Conservation (phyloP, 129 eudicot species). For the Centrapalus pauciflorus region DNA sequence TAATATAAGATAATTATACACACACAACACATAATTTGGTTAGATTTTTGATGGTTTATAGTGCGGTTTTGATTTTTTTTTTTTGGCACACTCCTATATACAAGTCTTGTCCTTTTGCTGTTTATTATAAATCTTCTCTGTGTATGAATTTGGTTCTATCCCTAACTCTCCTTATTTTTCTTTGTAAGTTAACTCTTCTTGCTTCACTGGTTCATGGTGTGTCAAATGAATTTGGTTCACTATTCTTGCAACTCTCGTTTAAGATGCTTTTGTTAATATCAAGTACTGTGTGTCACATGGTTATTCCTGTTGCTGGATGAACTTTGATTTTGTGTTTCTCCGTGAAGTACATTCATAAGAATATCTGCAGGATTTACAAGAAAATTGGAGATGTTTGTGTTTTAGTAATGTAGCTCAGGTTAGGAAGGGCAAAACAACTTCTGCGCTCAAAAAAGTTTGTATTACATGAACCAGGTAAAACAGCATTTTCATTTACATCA, state of each 20-base stretch:
- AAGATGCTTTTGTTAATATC: not conserved
- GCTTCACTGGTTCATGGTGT: not conserved
- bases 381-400: not conserved
- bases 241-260: not conserved
- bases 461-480: conserved; percentile 18
- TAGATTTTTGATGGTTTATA: too few relatives aligned
- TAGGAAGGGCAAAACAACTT: conserved; percentile 6
- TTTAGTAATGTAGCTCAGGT: conserved; percentile 2
- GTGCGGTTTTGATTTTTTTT: too few relatives aligned
- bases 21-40: too few relatives aligned
- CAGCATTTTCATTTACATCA: conserved; percentile 26
- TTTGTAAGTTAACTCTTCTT: too few relatives aligned
- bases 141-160: not conserved
- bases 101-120: too few relatives aligned
- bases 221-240: too few relatives aligned
- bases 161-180: not conserved
- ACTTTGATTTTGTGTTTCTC: not conserved
- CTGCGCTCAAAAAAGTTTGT: not conserved
- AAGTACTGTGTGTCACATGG: not conserved
- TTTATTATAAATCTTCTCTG: not conserved
- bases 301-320: not conserved
- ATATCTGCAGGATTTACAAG: not conserved
- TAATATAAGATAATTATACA: too few relatives aligned
- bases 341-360: not conserved
- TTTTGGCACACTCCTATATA: too few relatives aligned